A percentile compares a stretch with the other conserved stretches of the same genome.
These are phyloP conservation scores for Trypanosoma mega DNA, from an alignment of 208 protist species.

Conservation along the genomic window DNA sequence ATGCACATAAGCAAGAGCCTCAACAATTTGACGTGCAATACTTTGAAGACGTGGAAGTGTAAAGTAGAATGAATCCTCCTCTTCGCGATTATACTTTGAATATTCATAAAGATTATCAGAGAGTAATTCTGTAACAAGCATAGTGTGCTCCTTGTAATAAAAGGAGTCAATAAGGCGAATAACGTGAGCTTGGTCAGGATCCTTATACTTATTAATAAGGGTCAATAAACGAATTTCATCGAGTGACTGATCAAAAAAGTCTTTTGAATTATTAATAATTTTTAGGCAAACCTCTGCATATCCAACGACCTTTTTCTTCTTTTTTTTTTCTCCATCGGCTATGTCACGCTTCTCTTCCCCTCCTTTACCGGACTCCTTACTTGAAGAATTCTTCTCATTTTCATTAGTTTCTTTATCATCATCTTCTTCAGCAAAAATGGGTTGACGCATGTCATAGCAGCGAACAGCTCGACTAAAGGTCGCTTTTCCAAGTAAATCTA, in stretches of 20 bases:
- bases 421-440: slow-evolving; percentile 71
- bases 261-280: slow-evolving; percentile 97
- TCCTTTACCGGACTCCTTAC: neutral
- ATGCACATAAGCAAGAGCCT: slow-evolving; percentile 92
- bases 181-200: slow-evolving; percentile 89
- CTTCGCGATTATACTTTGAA: slow-evolving; percentile 93
- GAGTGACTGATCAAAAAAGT: slow-evolving; percentile 97
- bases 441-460: slow-evolving; percentile 91
- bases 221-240: slow-evolving; percentile 96
- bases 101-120: slow-evolving; percentile 97
- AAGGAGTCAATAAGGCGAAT: slow-evolving; percentile 94
- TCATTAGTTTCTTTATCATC: slow-evolving; percentile 24
- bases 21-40: slow-evolving; percentile 84
- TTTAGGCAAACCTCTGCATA: slow-evolving; percentile 94
- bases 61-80: slow-evolving; percentile 92
- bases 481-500: slow-evolving; percentile 93
- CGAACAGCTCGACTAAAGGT: slow-evolving; percentile 94
- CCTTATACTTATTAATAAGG: slow-evolving; percentile 91
- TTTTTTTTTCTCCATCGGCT: slow-evolving; percentile 13
- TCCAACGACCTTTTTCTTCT: slow-evolving; percentile 39
- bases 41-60: slow-evolving; percentile 88
- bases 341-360: slow-evolving; percentile 3
- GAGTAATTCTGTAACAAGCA: slow-evolving; percentile 96
- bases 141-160: slow-evolving; percentile 97
- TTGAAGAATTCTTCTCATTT: slow-evolving; percentile 6